Conservation (phyloP, 177 flowering plant genomes). For the Vitis hybrid region DNA sequence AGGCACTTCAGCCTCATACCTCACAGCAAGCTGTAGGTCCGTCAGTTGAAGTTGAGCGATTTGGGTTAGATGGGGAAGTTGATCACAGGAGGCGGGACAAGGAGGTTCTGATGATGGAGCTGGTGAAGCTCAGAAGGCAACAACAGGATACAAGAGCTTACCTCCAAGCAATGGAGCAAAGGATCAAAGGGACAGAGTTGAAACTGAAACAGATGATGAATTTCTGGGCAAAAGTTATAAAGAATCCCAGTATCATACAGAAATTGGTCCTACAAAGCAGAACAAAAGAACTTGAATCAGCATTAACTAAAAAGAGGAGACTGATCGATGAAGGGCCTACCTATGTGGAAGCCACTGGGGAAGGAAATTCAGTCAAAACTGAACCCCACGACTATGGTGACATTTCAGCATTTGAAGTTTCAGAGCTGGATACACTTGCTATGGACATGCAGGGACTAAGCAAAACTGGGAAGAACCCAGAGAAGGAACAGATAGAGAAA, state of each 20-base stretch:
- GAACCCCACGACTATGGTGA: conserved; percentile 32
- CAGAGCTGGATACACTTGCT: conserved; percentile 44
- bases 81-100: conserved; percentile 66
- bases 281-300: conserved; percentile 40
- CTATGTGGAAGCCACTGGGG: conserved; percentile 6
- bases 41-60: conserved; percentile 61
- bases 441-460: conserved; percentile 42
- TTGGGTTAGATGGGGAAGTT: conserved; percentile 62
- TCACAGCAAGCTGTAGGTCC: conserved; percentile 37
- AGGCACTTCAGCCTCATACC: conserved; percentile 24
- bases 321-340: conserved; percentile 41
- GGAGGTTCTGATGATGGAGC: conserved; percentile 52
- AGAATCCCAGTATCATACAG: conserved; percentile 57
- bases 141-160: conserved; percentile 52
- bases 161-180: conserved; percentile 56
- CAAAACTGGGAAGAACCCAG: conserved; percentile 6
- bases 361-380: conserved; percentile 14
- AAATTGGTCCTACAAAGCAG: conserved; percentile 50
- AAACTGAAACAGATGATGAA: conserved; percentile 75
- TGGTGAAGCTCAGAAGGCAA: conserved; percentile 71
- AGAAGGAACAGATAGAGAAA: conserved; percentile 16
- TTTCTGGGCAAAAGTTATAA: conserved; percentile 53
- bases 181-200: conserved; percentile 50
- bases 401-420: conserved; percentile 24
- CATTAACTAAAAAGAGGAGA: conserved; percentile 48